Evolutionary conservation across 2,329 filamentous ascomycete genomes (phyloP).

Genomic region (Coniochaeta sp.): DNA sequence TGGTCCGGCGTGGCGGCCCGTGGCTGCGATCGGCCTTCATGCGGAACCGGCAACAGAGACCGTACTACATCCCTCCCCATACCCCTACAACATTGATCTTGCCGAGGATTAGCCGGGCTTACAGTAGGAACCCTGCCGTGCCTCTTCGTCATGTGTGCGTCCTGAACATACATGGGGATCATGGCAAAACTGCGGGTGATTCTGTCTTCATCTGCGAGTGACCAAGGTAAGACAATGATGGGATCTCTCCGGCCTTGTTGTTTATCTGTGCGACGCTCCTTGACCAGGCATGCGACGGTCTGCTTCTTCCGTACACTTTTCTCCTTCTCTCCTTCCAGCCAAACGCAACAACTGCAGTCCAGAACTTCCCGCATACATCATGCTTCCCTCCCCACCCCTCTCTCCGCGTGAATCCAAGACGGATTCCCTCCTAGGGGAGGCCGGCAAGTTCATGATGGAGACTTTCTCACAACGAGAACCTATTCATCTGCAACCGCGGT

Average conservation of each 20-base stretch:
- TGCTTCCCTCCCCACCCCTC: conserved; percentile 11
- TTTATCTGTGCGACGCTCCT: background rate
- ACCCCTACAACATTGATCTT: background rate
- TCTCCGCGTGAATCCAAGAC: conserved; percentile 7
- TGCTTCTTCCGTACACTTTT: background rate
- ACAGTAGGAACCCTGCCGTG: background rate
- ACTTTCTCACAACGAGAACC: conserved; percentile 26
- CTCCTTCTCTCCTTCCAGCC: background rate
- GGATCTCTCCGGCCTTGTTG: background rate
- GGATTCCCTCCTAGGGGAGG: conserved; percentile 10
- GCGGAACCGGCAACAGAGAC: background rate
- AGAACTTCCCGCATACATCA: conserved; percentile 1
- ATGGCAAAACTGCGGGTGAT: background rate
- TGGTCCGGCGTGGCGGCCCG: background rate
- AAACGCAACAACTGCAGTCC: background rate
- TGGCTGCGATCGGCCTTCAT: background rate
- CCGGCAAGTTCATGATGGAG: conserved; percentile 10
- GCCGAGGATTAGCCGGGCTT: conserved; percentile 1
- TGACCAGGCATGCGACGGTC: background rate
- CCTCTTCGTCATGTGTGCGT: background rate
- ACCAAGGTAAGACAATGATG: background rate
- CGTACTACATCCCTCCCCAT: background rate
- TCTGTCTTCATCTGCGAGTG: background rate
- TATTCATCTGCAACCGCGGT: conserved; percentile 31
- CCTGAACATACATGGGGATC: background rate